Conservation (phyloP, 2,329 filamentous ascomycete genomes). For the Penicillium sp. region DNA sequence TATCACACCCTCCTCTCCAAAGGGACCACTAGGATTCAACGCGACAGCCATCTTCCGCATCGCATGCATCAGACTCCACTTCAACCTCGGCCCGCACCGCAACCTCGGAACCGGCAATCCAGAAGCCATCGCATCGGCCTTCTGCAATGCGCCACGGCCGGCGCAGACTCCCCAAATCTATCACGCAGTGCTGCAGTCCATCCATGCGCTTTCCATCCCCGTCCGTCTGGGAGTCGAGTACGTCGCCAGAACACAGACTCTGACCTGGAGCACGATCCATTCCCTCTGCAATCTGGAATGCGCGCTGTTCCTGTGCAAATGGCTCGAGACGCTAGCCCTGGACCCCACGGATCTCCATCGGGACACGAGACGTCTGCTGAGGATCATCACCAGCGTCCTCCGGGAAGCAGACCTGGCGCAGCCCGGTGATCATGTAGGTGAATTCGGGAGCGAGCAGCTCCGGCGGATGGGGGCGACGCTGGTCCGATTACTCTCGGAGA, state of each 20-base stretch:
- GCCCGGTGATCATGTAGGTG: background rate
- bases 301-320: slow-evolving; percentile 37
- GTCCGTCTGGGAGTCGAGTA: slow-evolving; percentile 19
- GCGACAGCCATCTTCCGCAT: slow-evolving; percentile 23
- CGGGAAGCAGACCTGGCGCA: slow-evolving; percentile 1
- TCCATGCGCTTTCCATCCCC: slow-evolving; percentile 24
- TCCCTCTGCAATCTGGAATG: slow-evolving; percentile 23
- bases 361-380: slow-evolving; percentile 1
- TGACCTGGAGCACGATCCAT: slow-evolving; percentile 22
- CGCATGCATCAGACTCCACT: slow-evolving; percentile 22
- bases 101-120: slow-evolving; percentile 12
- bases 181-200: slow-evolving; percentile 22
- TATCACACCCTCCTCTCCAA: slow-evolving; percentile 19
- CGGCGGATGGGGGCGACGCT: background rate
- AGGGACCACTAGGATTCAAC: slow-evolving; percentile 22
- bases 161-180: slow-evolving; percentile 12
- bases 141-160: background rate
- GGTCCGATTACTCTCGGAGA: slow-evolving; percentile 3
- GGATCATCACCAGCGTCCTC: slow-evolving; percentile 1
- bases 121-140: slow-evolving; percentile 2
- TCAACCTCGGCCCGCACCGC: slow-evolving; percentile 13
- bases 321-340: slow-evolving; percentile 21
- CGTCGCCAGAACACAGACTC: slow-evolving; percentile 17
- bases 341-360: background rate
- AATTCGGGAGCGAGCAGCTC: background rate